Evolutionary conservation across 75 land plant genomes (phyloP), one percentile per base, ranked within the genome.

Genomic region (Cupressus sempervirens): DNA sequence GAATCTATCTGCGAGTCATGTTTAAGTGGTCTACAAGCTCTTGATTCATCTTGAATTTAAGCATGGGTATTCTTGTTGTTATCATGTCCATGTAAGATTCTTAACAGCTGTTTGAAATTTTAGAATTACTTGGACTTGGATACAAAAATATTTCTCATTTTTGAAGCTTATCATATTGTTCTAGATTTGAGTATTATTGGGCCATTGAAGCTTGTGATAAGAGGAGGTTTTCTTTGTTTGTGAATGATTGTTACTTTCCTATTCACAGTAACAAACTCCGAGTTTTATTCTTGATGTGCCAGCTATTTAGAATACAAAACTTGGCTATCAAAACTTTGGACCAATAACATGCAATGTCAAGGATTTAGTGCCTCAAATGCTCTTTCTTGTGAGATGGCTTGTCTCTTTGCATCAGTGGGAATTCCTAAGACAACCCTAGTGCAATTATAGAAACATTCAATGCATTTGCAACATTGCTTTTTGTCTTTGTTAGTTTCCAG

Each of bases 1-100:
- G 54, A 65, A 52, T 82, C 83, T 54, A 82, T 82, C 20, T 52
- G 83, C 53, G 83, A 82, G 34, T 82, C 83, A 52, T 82, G 83
- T 53, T 53, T 46, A 18, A 54, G 62, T 82, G 83, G 62, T 30
- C 83, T 50, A 35, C 65, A 82, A 52, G 36, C 20, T 45, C 48
- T 82, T 2, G 34, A 18, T 82, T 50, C 65, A 54, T 26, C 58
- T 53, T 82, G 50, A 35, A 79, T 43, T 12, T 43, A 45, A 79
- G 46, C 26, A 23, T 38, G 48, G 12, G 52, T n/a, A n/a, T 45
- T 79, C 50, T 26, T n/a, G 32, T 45, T 30, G 6, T 9, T 13
- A 11, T 43, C 29, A 45, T 43, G 48, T 43, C 43, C 48, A 26
- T 45, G 81, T 45, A 45, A 79, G 81, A 79, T 41, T 79, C 81